Base-by-base conservation (phyloP, 106 monocot species). In the Alisma plantagoaquatica region DNA sequence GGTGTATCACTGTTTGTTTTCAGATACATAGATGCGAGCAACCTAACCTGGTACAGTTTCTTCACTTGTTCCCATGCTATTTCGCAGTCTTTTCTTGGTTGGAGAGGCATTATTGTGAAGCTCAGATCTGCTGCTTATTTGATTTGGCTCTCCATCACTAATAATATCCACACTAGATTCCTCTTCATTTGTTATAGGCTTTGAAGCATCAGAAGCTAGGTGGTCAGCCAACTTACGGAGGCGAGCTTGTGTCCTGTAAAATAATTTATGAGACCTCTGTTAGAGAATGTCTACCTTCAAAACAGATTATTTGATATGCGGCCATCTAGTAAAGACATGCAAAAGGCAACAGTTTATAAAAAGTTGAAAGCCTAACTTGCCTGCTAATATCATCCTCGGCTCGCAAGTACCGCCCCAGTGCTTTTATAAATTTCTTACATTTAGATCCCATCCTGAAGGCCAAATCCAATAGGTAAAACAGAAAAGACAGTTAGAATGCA, bases 401-500 rank as follows among this genome's bases (percentile, higher is more conserved):
- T 25, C 53, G 41, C 6, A 61, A 23, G 33, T 42, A 61, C 32
- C 69, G 69, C 6, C 31, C 18, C 32, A 60, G 61, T 31, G 69
- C 69, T 61, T 69, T 69, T 27, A 53, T 31, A 35, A 69, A 53
- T 27, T 69, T 69, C 50, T 69, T 69, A 23, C 52, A 61, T 61
- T 61, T 69, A 12, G 69, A 69, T 1, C 24, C 51, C 18, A 51
- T 32, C 25, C 62, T 63, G 35, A 47, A 50, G 21, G 17, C 23
- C 26, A 51, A 51, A 54, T 27, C 38, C n/a, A 24, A 63, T 38
- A 49, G 9, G 51, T n/a, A 63, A 27, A 27, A 7, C 26, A 3
- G 14, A 32, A 38, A 41, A 9, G 2, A 54, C 8, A 15, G 5
- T 20, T 10, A 5, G 28, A 44, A 16, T 33, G 1, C 10, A 58